Evolutionary conservation across 2,329 filamentous ascomycete genomes (phyloP).

Genomic region (Rutstroemia sp.): DNA sequence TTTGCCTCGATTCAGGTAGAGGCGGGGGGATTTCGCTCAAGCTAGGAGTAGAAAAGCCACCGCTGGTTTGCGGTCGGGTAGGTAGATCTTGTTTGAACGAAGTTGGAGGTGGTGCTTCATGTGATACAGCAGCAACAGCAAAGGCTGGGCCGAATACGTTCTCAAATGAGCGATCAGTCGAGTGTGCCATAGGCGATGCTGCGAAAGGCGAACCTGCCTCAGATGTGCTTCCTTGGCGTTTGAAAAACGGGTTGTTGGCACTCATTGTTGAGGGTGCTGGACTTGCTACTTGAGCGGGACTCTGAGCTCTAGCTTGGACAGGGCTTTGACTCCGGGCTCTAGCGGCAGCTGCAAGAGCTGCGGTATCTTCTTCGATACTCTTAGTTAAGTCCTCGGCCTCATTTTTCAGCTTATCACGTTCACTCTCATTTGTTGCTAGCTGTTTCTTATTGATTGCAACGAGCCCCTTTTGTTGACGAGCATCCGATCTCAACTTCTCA

Average conservation of each 20-base stretch:
- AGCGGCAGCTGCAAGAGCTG: conserved; percentile 43
- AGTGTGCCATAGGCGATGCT: conserved; percentile 30
- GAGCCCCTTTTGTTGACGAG: conserved; percentile 89
- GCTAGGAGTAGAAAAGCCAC: conserved; percentile 34
- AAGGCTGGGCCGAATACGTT: conserved; percentile 75
- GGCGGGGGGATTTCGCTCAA: conserved; percentile 55
- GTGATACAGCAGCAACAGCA: conserved; percentile 34
- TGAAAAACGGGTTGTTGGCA: conserved; percentile 93
- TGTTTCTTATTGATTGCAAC: conserved; percentile 99
- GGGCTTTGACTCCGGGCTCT: conserved; percentile 15
- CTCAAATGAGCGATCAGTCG: conserved; percentile 67
- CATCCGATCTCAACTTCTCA: conserved; percentile 87
- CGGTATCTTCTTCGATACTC: conserved; percentile 51
- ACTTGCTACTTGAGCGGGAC: conserved; percentile 51
- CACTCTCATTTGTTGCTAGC: conserved; percentile 77
- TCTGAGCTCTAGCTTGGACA: conserved; percentile 24
- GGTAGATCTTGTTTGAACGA: conserved; percentile 48
- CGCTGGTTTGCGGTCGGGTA: conserved; percentile 19
- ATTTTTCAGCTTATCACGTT: conserved; percentile 77
- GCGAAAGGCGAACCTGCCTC: conserved; percentile 40
- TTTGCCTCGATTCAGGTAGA: conserved; percentile 65
- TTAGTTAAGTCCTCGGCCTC: conserved; percentile 66
- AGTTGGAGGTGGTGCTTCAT: conserved; percentile 41
- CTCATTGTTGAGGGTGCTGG: conserved; percentile 62
- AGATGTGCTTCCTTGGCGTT: conserved; percentile 52